Percentiles rank a stretch among this genome's conserved stretches.
Evolutionary conservation across 2,329 filamentous ascomycete species (phyloP).

Genomic region (Periconia sp.): DNA sequence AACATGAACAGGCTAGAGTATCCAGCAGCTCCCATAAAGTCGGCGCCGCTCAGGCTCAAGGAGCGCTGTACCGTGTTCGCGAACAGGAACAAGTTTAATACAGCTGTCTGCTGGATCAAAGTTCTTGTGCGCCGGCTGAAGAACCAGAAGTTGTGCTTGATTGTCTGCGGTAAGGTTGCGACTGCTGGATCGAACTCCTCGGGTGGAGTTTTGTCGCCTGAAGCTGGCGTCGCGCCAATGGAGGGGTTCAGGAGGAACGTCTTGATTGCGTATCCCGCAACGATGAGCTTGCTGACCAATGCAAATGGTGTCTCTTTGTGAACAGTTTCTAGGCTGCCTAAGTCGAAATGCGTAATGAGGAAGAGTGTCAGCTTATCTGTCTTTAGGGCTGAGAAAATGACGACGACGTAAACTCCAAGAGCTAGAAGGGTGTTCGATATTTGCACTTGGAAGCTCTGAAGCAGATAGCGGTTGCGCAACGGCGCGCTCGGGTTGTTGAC

Average conservation of each 20-base stretch:
- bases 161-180: slow-evolving; percentile 71
- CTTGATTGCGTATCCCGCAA: slow-evolving; percentile 73
- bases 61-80: slow-evolving; percentile 69
- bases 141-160: slow-evolving; percentile 76
- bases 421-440: slow-evolving; percentile 72
- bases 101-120: slow-evolving; percentile 61
- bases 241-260: slow-evolving; percentile 79
- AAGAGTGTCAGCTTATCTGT: slow-evolving; percentile 70
- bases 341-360: slow-evolving; percentile 76
- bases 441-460: slow-evolving; percentile 43
- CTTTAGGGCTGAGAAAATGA: slow-evolving; percentile 71
- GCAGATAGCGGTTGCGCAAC: slow-evolving; percentile 50
- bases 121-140: slow-evolving; percentile 70
- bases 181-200: slow-evolving; percentile 68
- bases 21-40: slow-evolving; percentile 69
- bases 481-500: slow-evolving; percentile 64
- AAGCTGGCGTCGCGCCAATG: slow-evolving; percentile 61
- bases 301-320: slow-evolving; percentile 63
- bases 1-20: slow-evolving; percentile 80
- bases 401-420: slow-evolving; percentile 75
- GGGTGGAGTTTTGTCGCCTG: slow-evolving; percentile 53
- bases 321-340: slow-evolving; percentile 72
- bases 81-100: slow-evolving; percentile 54
- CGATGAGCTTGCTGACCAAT: slow-evolving; percentile 63
- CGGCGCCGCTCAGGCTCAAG: slow-evolving; percentile 72